A percentile compares a stretch with the other conserved stretches of the same genome.
Evolutionary conservation across 257 asterid species (phyloP).

Genomic region (Avicennia marina): DNA sequence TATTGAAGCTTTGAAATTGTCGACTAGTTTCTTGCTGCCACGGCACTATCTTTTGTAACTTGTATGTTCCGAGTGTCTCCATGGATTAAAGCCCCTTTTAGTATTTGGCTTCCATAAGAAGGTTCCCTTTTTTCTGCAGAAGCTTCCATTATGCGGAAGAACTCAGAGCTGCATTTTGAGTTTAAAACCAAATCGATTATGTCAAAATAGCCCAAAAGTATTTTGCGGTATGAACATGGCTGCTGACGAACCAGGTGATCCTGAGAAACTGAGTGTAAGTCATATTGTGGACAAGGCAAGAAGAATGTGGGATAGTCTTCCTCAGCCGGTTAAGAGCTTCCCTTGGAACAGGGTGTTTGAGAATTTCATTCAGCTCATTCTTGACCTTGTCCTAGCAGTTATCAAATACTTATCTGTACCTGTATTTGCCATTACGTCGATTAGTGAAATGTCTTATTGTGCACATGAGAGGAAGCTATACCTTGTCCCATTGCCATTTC

Average conservation of each 20-base stretch:
- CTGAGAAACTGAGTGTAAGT: conserved; percentile 32
- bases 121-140: conserved; percentile 31
- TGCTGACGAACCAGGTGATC: conserved; percentile 54
- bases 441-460: conserved; percentile 91
- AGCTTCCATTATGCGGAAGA: conserved; percentile 24
- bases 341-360: conserved; percentile 75
- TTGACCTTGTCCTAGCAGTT: conserved; percentile 57
- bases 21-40: no score
- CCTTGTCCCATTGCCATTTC: conserved; percentile 62
- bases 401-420: conserved; percentile 60
- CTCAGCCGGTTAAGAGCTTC: conserved; percentile 70
- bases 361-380: conserved; percentile 68
- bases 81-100: no score
- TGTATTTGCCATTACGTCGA: conserved; percentile 46
- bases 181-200: conserved; percentile 28
- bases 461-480: conserved; percentile 85
- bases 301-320: conserved; percentile 66
- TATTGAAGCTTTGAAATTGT: not conserved
- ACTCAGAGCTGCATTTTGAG: conserved; percentile 27
- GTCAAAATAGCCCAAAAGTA: conserved; percentile 23
- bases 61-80: not conserved
- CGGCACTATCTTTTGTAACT: not conserved
- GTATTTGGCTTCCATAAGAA: not conserved
- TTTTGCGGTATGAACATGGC: conserved; percentile 58
- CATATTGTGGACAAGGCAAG: conserved; percentile 43